A percentile compares a stretch with the other conserved stretches of the same genome.
These are phyloP conservation scores for Xylariaceae sp. DNA, from an alignment of 2,329 filamentous ascomycete genomes.

Conservation along the genomic window DNA sequence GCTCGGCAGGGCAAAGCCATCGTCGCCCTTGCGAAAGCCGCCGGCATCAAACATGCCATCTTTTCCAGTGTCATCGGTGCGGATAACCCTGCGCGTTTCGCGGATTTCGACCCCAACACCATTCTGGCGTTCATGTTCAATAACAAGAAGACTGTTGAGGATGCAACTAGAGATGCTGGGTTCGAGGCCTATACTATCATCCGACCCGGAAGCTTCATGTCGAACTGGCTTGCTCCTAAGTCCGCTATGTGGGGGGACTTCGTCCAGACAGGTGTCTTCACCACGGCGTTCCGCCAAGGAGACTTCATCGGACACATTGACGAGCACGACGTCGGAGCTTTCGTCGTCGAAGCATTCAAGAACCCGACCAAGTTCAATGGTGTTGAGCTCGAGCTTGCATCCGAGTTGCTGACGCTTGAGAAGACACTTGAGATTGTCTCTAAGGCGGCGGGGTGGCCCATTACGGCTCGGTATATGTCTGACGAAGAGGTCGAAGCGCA, in stretches of 20 bases:
- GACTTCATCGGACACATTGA: conserved; percentile 14
- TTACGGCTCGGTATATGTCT: conserved; percentile 39
- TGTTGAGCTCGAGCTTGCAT: conserved; percentile 40
- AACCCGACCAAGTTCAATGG: conserved; percentile 40
- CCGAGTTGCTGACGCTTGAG: conserved; percentile 34
- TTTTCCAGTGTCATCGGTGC: conserved; percentile 4
- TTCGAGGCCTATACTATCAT: conserved; percentile 22
- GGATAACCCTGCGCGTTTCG: neutral
- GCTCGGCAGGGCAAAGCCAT: conserved; percentile 14
- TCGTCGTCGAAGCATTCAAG: conserved; percentile 22
- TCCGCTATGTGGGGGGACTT: conserved; percentile 13
- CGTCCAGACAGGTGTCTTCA: conserved; percentile 13
- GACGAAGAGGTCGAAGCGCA: conserved; percentile 40
- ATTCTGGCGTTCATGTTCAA: conserved; percentile 3
- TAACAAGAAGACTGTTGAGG: conserved; percentile 16
- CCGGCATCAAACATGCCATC: conserved; percentile 20
- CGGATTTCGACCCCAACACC: neutral
- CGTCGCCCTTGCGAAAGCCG: conserved; percentile 16
- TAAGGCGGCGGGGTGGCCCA: conserved; percentile 31
- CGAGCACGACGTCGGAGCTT: conserved; percentile 18
- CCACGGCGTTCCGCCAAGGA: conserved; percentile 13
- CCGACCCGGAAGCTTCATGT: conserved; percentile 19
- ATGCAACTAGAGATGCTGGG: conserved; percentile 1
- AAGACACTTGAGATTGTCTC: conserved; percentile 38
- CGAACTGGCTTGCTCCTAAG: conserved; percentile 24